phyloP scores from a whole-genome alignment of 805 yeast species.

The Wickerhamomyces chambardii region DNA sequence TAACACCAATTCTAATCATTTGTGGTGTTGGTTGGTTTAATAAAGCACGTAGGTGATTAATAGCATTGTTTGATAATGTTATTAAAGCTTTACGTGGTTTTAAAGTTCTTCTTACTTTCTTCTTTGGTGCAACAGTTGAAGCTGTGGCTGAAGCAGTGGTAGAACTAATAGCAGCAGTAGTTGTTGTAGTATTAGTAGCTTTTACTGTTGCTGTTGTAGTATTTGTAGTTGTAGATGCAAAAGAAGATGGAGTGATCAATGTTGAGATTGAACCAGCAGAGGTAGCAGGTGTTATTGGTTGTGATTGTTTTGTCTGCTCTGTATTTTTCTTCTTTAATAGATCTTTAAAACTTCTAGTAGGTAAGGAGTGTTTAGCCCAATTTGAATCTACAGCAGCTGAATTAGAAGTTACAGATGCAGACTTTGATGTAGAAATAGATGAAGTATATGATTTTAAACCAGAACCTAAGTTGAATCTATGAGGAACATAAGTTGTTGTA shows the following conservation, averaged over 20 bases:
- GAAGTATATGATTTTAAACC: background rate
- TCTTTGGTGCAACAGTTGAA: conserved; percentile 13
- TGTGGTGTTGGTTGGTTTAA: conserved; percentile 81
- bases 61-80: conserved; percentile 68
- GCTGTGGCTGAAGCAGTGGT: conserved; percentile 3
- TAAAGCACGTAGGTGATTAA: conserved; percentile 57
- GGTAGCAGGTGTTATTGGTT: too few relatives aligned
- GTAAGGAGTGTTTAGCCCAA: conserved; percentile 20
- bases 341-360: conserved; percentile 18
- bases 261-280: too few relatives aligned
- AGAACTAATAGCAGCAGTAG: conserved; percentile 4
- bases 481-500: conserved; percentile 11
- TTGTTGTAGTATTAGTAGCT: background rate
- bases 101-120: conserved; percentile 51
- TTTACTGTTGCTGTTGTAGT: conserved; percentile 1
- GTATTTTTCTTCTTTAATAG: conserved; percentile 8
- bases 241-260: too few relatives aligned
- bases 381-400: background rate
- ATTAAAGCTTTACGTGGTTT: conserved; percentile 89
- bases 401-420: background rate
- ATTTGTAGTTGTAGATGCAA: too few relatives aligned
- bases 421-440: background rate
- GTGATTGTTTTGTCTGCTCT: too few relatives aligned
- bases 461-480: background rate
- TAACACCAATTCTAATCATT: conserved; percentile 87